Percentiles rank a stretch among this genome's conserved stretches.
phyloP scores from a whole-genome alignment of 108 stramenopile genomes.

The Skeletonema marinoi region DNA sequence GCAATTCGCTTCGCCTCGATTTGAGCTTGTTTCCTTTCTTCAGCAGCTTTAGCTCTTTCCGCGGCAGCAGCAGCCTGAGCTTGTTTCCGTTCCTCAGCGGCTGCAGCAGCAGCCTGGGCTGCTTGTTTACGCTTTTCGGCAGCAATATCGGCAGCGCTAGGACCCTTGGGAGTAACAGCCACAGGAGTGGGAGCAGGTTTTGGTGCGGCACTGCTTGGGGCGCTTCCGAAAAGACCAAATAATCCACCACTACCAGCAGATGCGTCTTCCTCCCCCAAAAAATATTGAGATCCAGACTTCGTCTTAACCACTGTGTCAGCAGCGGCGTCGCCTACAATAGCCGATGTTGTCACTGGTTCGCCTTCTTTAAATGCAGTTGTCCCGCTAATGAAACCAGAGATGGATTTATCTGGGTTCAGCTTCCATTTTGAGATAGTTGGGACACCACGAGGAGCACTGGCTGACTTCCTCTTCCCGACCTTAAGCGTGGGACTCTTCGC shows the following conservation, averaged over 20 bases:
- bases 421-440: slow-evolving; percentile 65
- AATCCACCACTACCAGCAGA: background rate
- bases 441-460: slow-evolving; percentile 45
- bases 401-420: slow-evolving; percentile 52
- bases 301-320: slow-evolving; percentile 48
- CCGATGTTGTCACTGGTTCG: slow-evolving; percentile 53
- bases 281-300: slow-evolving; percentile 55
- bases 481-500: slow-evolving; percentile 8
- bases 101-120: slow-evolving; percentile 1
- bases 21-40: slow-evolving; percentile 15
- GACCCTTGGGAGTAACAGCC: background rate
- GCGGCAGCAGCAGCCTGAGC: slow-evolving; percentile 17
- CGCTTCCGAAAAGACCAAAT: slow-evolving; percentile 18
- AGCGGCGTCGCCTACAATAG: slow-evolving; percentile 37
- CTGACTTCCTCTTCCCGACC: background rate
- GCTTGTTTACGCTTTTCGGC: slow-evolving; percentile 26
- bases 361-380: slow-evolving; percentile 54
- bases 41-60: slow-evolving; percentile 1
- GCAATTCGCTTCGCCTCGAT: slow-evolving; percentile 6
- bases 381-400: slow-evolving; percentile 55
- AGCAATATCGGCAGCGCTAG: slow-evolving; percentile 21
- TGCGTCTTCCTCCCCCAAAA: slow-evolving; percentile 21
- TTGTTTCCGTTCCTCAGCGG: slow-evolving; percentile 21
- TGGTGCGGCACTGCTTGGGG: background rate
- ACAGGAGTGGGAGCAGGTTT: background rate